Conservation (phyloP, 345 rosid species). For the Erucastrum elatum region DNA sequence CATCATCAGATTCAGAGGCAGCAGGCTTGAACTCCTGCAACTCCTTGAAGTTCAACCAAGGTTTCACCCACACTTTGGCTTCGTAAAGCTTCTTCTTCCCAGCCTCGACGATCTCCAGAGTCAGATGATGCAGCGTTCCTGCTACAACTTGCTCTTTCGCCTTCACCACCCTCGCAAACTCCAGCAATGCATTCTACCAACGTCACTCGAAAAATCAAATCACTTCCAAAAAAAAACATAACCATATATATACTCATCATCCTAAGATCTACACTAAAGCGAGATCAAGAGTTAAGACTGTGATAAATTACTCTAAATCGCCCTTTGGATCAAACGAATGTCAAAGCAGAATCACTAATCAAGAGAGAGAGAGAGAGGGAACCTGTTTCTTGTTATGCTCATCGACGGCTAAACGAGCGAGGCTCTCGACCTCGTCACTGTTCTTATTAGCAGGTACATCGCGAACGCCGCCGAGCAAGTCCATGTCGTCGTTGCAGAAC, state of each 20-base stretch:
- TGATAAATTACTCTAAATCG: neutral
- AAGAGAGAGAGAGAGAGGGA: neutral
- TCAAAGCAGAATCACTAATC: constrained; percentile 7
- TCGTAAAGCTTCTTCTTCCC: constrained; percentile 87
- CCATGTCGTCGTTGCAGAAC: constrained; percentile 55
- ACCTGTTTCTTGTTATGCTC: constrained; percentile 94
- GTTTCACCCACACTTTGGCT: constrained; percentile 93
- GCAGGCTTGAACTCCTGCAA: constrained; percentile 89
- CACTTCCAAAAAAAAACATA: neutral
- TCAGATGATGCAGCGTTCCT: constrained; percentile 81
- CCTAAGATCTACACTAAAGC: neutral
- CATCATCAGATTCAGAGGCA: constrained; percentile 34
- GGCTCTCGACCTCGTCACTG: constrained; percentile 61
- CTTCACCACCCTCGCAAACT: constrained; percentile 85
- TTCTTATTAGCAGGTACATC: constrained; percentile 59
- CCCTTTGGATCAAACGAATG: neutral
- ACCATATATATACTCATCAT: neutral
- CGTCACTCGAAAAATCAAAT: neutral
- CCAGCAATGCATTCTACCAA: constrained; percentile 70
- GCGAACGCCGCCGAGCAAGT: constrained; percentile 62
- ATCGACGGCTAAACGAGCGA: constrained; percentile 88
- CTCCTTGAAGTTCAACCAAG: constrained; percentile 86
- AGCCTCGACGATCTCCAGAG: constrained; percentile 75
- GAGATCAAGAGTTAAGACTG: no score
- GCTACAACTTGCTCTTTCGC: constrained; percentile 87